Evolutionary conservation across 78 protist genomes (phyloP), one percentile per base, ranked within the genome.

Genomic region (Dictyostelium discoideum): DNA sequence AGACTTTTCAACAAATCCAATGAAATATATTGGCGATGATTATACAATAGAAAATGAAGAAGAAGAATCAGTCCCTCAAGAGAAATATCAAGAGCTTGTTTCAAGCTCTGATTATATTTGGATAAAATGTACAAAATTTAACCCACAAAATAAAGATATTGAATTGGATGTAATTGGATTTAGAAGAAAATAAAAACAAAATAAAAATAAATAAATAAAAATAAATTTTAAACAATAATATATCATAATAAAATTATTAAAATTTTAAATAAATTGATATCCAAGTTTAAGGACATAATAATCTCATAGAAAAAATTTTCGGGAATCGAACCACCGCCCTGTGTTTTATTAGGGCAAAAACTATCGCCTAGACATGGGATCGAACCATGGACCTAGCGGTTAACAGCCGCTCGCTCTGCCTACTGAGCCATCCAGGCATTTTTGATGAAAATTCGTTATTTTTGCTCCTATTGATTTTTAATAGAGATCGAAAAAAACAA

Each of bases 401-500:
- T 82, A 82, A 82, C 86, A 82, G 86, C 86, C 86, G 86, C 76
- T 82, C 86, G 86, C 86, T 82, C 86, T 82, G 86, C 86, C 86
- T 50, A 82, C 86, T 82, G 86, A 82, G 86, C 86, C 86, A 82
- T 82, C 78, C 78, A 72, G 78, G 78, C 78, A 72, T 72, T 72
- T 72, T 24, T n/a, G 40, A 42, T 42, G 46, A 42, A 42, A 42
- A 32, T 32, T n/a, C n/a, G n/a, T n/a, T n/a, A n/a, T n/a, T n/a
- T n/a, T n/a, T n/a, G n/a, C n/a, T n/a, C n/a, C n/a, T n/a, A n/a
- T n/a, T n/a, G n/a, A n/a, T n/a, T n/a, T n/a, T n/a, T n/a, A n/a
- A n/a, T n/a, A n/a, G n/a, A n/a, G n/a, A n/a, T n/a, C n/a, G 37
- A 32, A 32, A 32, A 32, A 32, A 32, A 32, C 0, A 32, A 32